These are phyloP conservation scores for Dissophora globulifera DNA, from an alignment of 192 early-diverging fungal species.

Conservation along the genomic window DNA sequence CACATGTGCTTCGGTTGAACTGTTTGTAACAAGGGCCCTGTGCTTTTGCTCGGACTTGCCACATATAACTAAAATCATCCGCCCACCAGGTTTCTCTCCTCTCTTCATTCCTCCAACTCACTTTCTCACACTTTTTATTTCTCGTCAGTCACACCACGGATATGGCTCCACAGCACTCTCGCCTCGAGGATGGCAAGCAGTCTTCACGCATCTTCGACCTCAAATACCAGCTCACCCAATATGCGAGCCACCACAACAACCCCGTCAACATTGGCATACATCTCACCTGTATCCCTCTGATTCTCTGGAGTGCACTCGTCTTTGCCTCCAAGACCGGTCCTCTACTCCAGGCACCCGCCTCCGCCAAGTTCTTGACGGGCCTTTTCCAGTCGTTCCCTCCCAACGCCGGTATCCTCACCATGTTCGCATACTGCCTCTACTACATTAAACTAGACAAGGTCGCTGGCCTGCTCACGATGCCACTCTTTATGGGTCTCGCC, in stretches of 20 bases:
- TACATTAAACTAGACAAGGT: constrained; percentile 77
- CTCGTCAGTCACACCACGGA: no score
- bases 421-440: constrained; percentile 71
- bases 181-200: neutral
- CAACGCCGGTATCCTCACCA: constrained; percentile 50
- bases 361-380: constrained; percentile 29
- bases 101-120: no score
- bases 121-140: no score
- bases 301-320: constrained; percentile 80
- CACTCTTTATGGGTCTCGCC: constrained; percentile 63
- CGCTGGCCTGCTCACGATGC: constrained; percentile 61
- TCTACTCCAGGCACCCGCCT: constrained; percentile 38
- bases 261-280: constrained; percentile 84
- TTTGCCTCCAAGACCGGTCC: constrained; percentile 59
- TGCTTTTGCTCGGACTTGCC: neutral
- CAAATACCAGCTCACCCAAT: constrained; percentile 76
- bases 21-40: neutral
- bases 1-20: neutral
- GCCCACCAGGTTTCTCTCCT: no score
- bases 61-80: no score
- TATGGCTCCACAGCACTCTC: constrained; percentile 10
- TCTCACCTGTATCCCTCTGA: constrained; percentile 86
- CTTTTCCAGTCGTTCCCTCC: constrained; percentile 31
- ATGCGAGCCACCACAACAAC: constrained; percentile 86
- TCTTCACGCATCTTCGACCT: constrained; percentile 70